Base-by-base conservation (phyloP, 768 basidiomycete genomes). In the Infundibulicybe gibba region DNA sequence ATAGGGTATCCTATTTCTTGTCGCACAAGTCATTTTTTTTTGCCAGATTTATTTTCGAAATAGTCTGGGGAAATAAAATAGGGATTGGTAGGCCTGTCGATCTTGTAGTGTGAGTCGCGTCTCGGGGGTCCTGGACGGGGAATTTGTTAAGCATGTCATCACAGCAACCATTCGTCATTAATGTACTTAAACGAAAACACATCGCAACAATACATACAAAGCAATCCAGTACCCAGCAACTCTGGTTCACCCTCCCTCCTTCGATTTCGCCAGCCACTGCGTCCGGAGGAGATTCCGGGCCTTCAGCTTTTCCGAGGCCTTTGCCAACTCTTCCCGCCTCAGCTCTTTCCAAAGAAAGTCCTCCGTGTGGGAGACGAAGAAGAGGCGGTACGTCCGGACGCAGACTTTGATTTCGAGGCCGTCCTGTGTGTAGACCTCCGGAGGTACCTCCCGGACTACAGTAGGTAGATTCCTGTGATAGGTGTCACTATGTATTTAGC, bases 401-500 rank as follows among this genome's bases (percentile, higher is more conserved):
- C 94, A 95, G 47, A 97, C 79, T 51, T 86, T 86, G 60, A 90
- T 88, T 63, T 91, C 88, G 14, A 94, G 74, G 3, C 76, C 76
- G 30, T 85, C 84, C 32, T 61, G 71, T 1, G 80, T 72, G 21
- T 74, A 55, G 17, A 79, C 66, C 35, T 79, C 69, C 0, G 75
- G 77, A 9, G 63, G 64, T 3, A 59, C 54, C 10, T 71, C 65
- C 14, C 65, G 64, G 10, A 69, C 56, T 35, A 61, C 55, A 6
- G 55, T 51, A 44, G 67, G 65, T 48, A 72, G 56, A 53, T 72
- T 76, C 59, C 77, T 79, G 40, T n/a, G 31, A 44, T 38, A 10
- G 39, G 12, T 33, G 5, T 42, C 40, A 43, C 47, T 45, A 49
- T 30, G 44, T 20, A 30, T 5, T 5, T 32, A 9, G 38, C 14